Conservation (phyloP, 148 eudicot genomes). For the Persicaria maculosa region DNA sequence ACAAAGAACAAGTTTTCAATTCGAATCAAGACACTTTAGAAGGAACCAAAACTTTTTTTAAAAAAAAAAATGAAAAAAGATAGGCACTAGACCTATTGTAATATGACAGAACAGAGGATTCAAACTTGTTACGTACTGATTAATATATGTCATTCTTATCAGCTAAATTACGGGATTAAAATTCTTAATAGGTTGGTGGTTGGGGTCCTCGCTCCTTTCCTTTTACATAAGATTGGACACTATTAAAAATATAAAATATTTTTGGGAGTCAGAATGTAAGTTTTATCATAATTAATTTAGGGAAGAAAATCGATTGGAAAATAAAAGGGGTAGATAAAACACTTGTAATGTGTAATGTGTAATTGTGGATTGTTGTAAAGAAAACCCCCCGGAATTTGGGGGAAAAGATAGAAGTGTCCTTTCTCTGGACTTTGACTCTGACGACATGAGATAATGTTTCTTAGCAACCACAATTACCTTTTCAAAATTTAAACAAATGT, state of each 20-base stretch:
- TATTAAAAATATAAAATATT: background rate
- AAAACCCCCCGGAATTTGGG: constrained; percentile 36
- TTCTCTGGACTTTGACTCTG: constrained; percentile 28
- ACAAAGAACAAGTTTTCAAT: too few species aligned
- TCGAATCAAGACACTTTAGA: background rate
- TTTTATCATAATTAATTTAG: background rate
- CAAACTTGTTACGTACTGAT: too few species aligned
- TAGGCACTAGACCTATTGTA: too few species aligned
- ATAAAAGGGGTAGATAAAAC: background rate
- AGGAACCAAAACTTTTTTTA: background rate
- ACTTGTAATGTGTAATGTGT: background rate
- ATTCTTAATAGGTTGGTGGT: background rate
- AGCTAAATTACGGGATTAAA: background rate
- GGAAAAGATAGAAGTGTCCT: constrained; percentile 23
- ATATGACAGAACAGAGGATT: too few species aligned
- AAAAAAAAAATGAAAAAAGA: too few species aligned
- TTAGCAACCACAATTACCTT: background rate
- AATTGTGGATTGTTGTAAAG: constrained; percentile 3
- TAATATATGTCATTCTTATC: too few species aligned
- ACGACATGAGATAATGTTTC: constrained; percentile 14
- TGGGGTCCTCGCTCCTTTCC: background rate
- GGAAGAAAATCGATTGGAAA: background rate
- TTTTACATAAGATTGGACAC: background rate
- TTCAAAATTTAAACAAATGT: background rate
- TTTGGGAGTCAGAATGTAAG: background rate